phyloP scores from a whole-genome alignment of 257 asterid genomes.

The Prunella vulgaris region DNA sequence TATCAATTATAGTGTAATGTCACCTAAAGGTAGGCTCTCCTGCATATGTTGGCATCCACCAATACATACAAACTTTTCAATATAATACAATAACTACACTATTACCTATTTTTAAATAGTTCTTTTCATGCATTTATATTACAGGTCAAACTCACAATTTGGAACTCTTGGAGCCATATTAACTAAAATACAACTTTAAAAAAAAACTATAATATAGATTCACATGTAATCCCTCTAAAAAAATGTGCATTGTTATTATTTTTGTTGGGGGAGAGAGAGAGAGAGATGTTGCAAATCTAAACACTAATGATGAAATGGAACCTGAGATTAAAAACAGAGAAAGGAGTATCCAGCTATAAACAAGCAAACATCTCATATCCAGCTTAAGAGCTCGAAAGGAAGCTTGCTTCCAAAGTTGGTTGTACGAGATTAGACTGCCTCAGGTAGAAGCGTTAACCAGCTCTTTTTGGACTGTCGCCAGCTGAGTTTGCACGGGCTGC shows the following conservation, averaged over 20 bases:
- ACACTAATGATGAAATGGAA: not conserved
- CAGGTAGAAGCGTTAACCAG: conserved; percentile 36
- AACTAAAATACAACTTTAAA: too few relatives aligned
- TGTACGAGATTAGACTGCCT: not conserved
- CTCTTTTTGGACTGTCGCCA: conserved; percentile 28
- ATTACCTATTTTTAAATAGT: too few relatives aligned
- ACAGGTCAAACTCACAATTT: too few relatives aligned
- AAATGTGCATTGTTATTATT: not conserved
- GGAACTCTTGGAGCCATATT: too few relatives aligned
- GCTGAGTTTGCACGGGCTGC: conserved; percentile 45
- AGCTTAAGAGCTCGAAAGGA: not conserved
- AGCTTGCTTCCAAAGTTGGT: not conserved
- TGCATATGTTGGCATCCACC: too few relatives aligned
- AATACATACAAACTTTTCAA: too few relatives aligned
- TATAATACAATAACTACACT: too few relatives aligned
- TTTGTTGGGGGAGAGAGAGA: too few relatives aligned
- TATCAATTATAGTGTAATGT: too few relatives aligned
- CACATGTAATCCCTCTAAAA: too few relatives aligned
- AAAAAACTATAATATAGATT: not conserved
- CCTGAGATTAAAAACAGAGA: not conserved
- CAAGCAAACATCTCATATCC: not conserved
- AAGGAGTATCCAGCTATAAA: not conserved
- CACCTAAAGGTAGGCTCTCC: too few relatives aligned
- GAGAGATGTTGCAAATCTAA: not conserved
- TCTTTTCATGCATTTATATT: too few relatives aligned